Evolutionary conservation across 306 rosid species (phyloP).

Genomic region (Rubus parviflorus): DNA sequence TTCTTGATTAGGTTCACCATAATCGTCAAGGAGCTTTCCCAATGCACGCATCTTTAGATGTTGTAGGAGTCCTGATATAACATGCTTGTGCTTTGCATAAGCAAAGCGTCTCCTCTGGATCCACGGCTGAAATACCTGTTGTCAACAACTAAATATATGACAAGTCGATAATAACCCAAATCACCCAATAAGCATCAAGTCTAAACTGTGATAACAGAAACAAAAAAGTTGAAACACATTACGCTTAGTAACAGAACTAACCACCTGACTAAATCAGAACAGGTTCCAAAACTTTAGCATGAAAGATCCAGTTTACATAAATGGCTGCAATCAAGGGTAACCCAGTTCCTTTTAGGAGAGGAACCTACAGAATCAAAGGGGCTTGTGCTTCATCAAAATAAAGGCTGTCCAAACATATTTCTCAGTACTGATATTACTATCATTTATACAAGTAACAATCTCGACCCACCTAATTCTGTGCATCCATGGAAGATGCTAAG

Average conservation of each 20-base stretch:
- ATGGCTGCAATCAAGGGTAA: background rate
- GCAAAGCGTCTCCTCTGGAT: conserved; percentile 67
- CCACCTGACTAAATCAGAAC: background rate
- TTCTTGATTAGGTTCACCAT: conserved; percentile 56
- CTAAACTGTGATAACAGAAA: background rate
- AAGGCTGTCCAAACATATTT: background rate
- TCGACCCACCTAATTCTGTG: background rate
- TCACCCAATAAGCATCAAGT: background rate
- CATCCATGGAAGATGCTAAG: background rate
- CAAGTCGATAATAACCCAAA: background rate
- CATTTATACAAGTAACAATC: background rate
- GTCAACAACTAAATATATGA: conserved; percentile 5
- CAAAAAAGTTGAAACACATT: background rate
- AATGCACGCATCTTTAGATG: conserved; percentile 52
- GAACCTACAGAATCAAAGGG: background rate
- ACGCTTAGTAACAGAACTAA: background rate
- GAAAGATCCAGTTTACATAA: background rate
- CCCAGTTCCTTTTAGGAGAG: background rate
- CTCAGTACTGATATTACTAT: background rate
- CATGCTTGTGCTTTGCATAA: conserved; percentile 67
- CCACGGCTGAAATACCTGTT: conserved; percentile 94
- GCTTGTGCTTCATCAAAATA: background rate
- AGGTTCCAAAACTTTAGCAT: background rate
- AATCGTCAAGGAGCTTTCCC: conserved; percentile 56
- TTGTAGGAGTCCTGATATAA: conserved; percentile 62